Evolutionary conservation across 208 protist species (phyloP).

Genomic region (Tritrichomonas musculus): DNA sequence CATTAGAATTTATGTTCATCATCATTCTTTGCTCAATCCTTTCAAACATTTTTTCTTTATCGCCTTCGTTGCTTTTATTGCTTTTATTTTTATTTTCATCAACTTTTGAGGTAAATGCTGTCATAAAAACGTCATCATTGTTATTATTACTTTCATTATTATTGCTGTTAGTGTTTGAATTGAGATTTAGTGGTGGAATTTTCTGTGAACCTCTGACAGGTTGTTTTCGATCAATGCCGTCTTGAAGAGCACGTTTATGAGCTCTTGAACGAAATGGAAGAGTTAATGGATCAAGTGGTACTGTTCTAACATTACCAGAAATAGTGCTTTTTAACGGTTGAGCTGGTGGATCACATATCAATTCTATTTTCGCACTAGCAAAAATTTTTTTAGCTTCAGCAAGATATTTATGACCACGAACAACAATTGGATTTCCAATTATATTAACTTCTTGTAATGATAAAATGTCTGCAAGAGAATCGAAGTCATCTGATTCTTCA

Average conservation of each 20-base stretch:
- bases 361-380: neutral
- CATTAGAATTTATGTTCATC: too few relatives aligned
- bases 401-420: neutral
- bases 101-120: neutral
- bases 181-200: neutral
- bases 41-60: neutral
- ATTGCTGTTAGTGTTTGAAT: neutral
- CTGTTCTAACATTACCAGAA: neutral
- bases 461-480: neutral
- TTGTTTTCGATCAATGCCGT: neutral
- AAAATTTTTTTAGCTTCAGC: neutral
- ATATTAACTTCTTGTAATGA: neutral
- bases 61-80: too few relatives aligned
- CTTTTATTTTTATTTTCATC: neutral
- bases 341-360: neutral
- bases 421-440: neutral
- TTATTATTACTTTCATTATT: neutral
- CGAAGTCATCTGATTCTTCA: neutral
- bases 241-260: neutral
- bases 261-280: neutral
- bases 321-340: neutral
- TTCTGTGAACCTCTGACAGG: neutral
- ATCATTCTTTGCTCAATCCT: too few relatives aligned
- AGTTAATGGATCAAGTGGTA: slow-evolving; percentile 8
- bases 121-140: slow-evolving; percentile 11